Evolutionary conservation across 2,329 filamentous ascomycete species (phyloP), one percentile per base, ranked within the genome.

Genomic region (Fusarium transvaalense): DNA sequence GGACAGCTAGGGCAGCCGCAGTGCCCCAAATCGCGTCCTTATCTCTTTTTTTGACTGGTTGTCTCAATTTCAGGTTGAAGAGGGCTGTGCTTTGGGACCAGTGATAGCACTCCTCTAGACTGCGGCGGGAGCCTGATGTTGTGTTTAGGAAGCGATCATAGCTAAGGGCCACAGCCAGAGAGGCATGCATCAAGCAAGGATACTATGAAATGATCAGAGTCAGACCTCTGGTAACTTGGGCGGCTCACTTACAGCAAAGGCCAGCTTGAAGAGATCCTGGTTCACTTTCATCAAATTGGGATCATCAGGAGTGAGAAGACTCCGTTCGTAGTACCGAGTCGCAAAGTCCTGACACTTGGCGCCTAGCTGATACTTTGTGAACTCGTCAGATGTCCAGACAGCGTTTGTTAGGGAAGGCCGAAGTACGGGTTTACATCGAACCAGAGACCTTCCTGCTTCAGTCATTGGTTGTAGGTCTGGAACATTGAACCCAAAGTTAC

Each of bases 21-120:
- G 81, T 82, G 4, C 76, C 81, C 83, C 83, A 85, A 5, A 85
- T 78, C 14, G 82, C 70, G 62, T 85, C 83, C 41, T 77, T 82
- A 19, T 82, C 80, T 51, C 72, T 58, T 1, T 71, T 41, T 21
- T 70, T 42, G 43, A 83, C 78, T 0, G 78, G 76, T 10, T 78
- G 60, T 6, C 56, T 69, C 13, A 85, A 39, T 25, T 76, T 75
- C 14, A 66, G 74, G 53, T 81, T 81, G 23, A 85, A 73, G 4
- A 84, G 78, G 5, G 61, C 57, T 34, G 79, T 82, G 67, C 79
- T 79, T 57, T 78, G 79, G 15, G 78, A 80, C 74, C 77, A 78
- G 71, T 85, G 83, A 43, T 81, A 81, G 10, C 78, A 79, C 64
- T 85, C 83, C 66, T 79, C 75, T 19, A 78, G 8, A 38, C 42